Percentiles rank a stretch among this genome's conserved stretches.
Evolutionary conservation across 805 yeast species (phyloP).

Genomic region (Sugiyamaella smithiae): DNA sequence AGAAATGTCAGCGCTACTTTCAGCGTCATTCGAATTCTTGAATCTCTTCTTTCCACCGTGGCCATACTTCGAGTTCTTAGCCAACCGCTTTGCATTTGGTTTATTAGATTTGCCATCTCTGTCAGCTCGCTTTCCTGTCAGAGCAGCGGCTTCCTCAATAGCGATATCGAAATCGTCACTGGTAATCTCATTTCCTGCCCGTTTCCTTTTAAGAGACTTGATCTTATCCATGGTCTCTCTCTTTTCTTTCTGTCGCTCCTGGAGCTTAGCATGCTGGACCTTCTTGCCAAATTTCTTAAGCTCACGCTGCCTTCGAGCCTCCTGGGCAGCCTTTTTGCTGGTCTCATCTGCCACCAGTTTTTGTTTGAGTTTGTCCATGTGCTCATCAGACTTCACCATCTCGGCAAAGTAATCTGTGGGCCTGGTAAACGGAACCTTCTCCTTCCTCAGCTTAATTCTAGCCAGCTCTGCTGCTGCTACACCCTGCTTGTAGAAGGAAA

Average conservation of each 20-base stretch:
- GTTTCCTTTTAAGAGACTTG: slow-evolving; percentile 85
- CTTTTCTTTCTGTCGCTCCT: slow-evolving; percentile 91
- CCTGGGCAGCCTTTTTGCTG: slow-evolving; percentile 80
- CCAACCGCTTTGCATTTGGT: slow-evolving; percentile 63
- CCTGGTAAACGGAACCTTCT: slow-evolving; percentile 83
- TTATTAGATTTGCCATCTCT: slow-evolving; percentile 40
- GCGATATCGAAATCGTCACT: slow-evolving; percentile 85
- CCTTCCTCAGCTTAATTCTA: slow-evolving; percentile 57
- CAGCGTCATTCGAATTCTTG: slow-evolving; percentile 68
- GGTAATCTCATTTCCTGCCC: slow-evolving; percentile 69
- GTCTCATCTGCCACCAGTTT: slow-evolving; percentile 72
- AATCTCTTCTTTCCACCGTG: slow-evolving; percentile 75
- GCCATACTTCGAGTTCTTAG: slow-evolving; percentile 73
- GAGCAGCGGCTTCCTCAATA: slow-evolving; percentile 82
- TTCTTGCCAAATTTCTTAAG: slow-evolving; percentile 97
- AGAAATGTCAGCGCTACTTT: slow-evolving; percentile 64
- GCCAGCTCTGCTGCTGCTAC: slow-evolving; percentile 77
- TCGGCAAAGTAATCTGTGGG: slow-evolving; percentile 97
- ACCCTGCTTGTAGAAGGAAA: slow-evolving; percentile 93
- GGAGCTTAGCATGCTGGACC: slow-evolving; percentile 90
- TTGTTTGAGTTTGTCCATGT: slow-evolving; percentile 88
- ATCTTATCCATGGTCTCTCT: slow-evolving; percentile 85
- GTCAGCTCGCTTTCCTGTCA: slow-evolving; percentile 41
- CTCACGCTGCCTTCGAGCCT: slow-evolving; percentile 90
- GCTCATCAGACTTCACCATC: slow-evolving; percentile 97